A percentile compares a stretch with the other conserved stretches of the same genome.
These are phyloP conservation scores for Dendrocalamus sinicus DNA, from an alignment of 176 grass and related monocot genomes.

Conservation along the genomic window DNA sequence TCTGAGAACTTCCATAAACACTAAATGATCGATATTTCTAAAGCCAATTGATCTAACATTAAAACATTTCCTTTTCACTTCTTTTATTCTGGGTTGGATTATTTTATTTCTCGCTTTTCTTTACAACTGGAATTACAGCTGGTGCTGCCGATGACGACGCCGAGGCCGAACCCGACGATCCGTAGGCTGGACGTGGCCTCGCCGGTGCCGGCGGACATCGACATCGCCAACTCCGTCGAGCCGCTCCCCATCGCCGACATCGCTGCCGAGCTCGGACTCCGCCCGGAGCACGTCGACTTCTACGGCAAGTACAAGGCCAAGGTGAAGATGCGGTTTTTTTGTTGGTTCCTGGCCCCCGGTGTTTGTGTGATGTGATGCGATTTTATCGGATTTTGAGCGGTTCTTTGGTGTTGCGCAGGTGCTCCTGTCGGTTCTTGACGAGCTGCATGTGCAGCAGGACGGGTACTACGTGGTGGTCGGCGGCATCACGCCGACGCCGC, in stretches of 20 bases:
- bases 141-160: conserved; percentile 35
- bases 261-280: conserved; percentile 72
- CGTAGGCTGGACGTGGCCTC: conserved; percentile 77
- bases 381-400: conserved; percentile 34
- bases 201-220: conserved; percentile 90
- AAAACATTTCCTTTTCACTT: too few relatives aligned
- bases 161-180: conserved; percentile 59
- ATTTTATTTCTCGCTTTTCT: too few relatives aligned
- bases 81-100: too few relatives aligned
- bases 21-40: too few relatives aligned
- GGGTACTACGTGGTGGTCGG: conserved; percentile 95
- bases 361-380: neutral
- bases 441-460: conserved; percentile 70
- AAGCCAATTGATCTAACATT: too few relatives aligned
- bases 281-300: conserved; percentile 80
- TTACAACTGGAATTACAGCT: neutral
- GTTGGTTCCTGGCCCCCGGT: neutral
- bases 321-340: conserved; percentile 44
- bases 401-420: conserved; percentile 51
- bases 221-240: conserved; percentile 93
- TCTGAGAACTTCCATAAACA: too few relatives aligned
- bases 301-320: conserved; percentile 99
- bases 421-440: conserved; percentile 67
- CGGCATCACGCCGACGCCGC: conserved; percentile 90
- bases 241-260: conserved; percentile 77